Base-by-base conservation (phyloP, 257 asterid species). In the Capsicum pubescens region DNA sequence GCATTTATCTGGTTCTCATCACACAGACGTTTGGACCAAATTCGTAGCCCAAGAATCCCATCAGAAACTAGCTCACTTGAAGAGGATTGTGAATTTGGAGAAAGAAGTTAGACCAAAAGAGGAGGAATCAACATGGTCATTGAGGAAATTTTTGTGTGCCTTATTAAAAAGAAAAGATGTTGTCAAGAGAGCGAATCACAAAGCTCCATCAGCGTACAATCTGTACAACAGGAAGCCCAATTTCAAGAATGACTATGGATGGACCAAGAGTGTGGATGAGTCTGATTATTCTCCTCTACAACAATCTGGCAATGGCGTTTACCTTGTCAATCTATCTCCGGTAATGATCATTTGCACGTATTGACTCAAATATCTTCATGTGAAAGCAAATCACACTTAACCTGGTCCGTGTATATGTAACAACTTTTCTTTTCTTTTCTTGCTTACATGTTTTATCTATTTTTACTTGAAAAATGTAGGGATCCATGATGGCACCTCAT, bases 401-500 rank as follows among this genome's bases (percentile, higher is more conserved):
- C 32, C 32, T 26, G 32, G 32, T 26, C 32, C 32, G 32, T 26
- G 1, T 26, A 26, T 26, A 26, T 26, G 1, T 26, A 26, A 26
- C 32, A 26, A 26, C 32, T 26, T 26, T 26, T 26, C 32, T 26
- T 26, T 55, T 55, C 16, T 55, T 55, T 55, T 55, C 16, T 55
- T 54, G 57, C 15, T 54, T 54, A 54, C 57, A 54, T 4, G 3
- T 58, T 58, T 21, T 35, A 16, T 67, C 9, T 67, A 1, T 35
- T 0, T 67, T 15, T 36, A 0, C 7, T 36, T 14, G 21, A 3
- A 3, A 3, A 36, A 21, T 87, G 86, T 74, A 96, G 98, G 98
- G 99, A 71, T 90, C 99, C 46, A 93, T 96, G 98, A 87, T 96
- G 98, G 99, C 98, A 52, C 99, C 99, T 3, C 99, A 96, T 56